phyloP scores from a whole-genome alignment of 495 filamentous ascomycete species.

The Evernia prunastri region DNA sequence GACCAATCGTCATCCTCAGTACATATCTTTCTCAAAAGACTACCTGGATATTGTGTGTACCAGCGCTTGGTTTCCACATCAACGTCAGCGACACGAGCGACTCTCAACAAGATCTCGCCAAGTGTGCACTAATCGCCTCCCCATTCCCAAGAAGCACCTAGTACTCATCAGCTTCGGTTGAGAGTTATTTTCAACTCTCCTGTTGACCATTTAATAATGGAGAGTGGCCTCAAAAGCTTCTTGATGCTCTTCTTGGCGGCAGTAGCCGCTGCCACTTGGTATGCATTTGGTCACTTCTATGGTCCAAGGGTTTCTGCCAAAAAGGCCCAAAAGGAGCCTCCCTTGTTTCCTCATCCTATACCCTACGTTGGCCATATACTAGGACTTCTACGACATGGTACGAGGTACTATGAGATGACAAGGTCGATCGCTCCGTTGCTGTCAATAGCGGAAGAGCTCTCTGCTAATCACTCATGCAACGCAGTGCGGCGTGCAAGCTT shows the following conservation, averaged over 20 bases:
- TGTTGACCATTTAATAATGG: background rate
- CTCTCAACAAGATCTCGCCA: background rate
- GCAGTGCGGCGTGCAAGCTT: slow-evolving; percentile 23
- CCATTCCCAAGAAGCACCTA: background rate
- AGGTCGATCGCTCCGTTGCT: slow-evolving; percentile 15
- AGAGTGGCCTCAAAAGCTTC: background rate
- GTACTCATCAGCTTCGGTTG: background rate
- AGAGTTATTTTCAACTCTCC: background rate
- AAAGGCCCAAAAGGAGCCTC: slow-evolving; percentile 21
- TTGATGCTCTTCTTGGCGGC: background rate
- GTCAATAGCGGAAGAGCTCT: background rate
- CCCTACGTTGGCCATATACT: slow-evolving; percentile 25
- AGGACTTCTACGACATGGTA: slow-evolving; percentile 22
- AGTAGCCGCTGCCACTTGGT: background rate
- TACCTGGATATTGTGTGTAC: background rate
- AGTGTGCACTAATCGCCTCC: background rate
- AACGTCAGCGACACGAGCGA: background rate
- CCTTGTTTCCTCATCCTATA: slow-evolving; percentile 12
- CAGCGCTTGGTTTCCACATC: background rate
- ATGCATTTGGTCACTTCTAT: slow-evolving; percentile 7
- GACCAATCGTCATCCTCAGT: background rate
- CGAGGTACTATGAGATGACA: slow-evolving; percentile 21
- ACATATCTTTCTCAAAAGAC: background rate
- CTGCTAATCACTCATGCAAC: background rate
- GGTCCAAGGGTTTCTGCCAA: background rate